Evolutionary conservation across 768 basidiomycete genomes (phyloP).

Genomic region (Psilocybe tampanensis): DNA sequence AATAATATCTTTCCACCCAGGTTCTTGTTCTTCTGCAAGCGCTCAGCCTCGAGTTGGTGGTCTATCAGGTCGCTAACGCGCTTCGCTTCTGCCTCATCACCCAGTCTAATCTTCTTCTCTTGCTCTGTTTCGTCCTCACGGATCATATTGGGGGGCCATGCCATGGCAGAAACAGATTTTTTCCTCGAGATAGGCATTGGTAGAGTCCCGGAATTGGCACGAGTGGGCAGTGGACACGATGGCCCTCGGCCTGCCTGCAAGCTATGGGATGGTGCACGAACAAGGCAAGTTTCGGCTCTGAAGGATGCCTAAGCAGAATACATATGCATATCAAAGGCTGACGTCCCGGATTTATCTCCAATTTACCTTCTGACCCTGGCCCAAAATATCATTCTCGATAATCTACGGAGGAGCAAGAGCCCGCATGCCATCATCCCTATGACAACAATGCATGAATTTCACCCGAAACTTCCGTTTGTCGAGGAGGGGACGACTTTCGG

Average conservation of each 20-base stretch:
- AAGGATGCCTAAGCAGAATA: slow-evolving; percentile 1
- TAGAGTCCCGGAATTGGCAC: not conserved
- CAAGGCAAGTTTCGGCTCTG: slow-evolving; percentile 2
- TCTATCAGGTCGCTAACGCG: slow-evolving; percentile 58
- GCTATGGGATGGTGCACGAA: not conserved
- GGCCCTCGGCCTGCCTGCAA: slow-evolving; percentile 4
- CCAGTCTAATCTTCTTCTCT: slow-evolving; percentile 40
- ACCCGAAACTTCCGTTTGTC: slow-evolving; percentile 3
- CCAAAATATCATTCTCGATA: slow-evolving; percentile 6
- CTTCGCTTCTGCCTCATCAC: slow-evolving; percentile 52
- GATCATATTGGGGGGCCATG: slow-evolving; percentile 30
- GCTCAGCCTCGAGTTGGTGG: slow-evolving; percentile 47
- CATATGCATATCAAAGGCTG: slow-evolving; percentile 21
- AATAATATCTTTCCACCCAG: slow-evolving; percentile 52
- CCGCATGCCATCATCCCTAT: slow-evolving; percentile 15
- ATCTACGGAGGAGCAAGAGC: slow-evolving; percentile 2
- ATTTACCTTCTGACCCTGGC: slow-evolving; percentile 4
- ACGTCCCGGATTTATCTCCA: slow-evolving; percentile 14
- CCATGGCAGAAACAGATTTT: slow-evolving; percentile 4
- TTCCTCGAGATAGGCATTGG: slow-evolving; percentile 14
- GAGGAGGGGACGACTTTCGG: not conserved
- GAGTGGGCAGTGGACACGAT: not conserved
- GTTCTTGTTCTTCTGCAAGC: slow-evolving; percentile 40
- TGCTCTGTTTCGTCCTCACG: slow-evolving; percentile 42
- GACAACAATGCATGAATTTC: slow-evolving; percentile 4